A percentile compares a stretch with the other conserved stretches of the same genome.
These are phyloP conservation scores for Colletotrichum tamarilloi DNA, from an alignment of 2,329 filamentous ascomycete species.

Conservation along the genomic window DNA sequence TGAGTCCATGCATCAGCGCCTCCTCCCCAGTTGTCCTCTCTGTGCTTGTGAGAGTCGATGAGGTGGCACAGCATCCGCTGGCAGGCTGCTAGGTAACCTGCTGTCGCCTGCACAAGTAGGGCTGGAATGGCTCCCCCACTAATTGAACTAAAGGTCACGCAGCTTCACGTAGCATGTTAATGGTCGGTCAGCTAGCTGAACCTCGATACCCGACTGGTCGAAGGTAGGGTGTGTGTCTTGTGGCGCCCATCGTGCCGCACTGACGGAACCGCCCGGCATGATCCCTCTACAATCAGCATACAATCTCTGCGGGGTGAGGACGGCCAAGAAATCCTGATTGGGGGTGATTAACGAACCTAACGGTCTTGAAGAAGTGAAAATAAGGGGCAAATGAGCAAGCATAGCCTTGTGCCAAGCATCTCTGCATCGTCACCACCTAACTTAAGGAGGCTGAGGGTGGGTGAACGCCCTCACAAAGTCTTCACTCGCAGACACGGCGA, in stretches of 20 bases:
- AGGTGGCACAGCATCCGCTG: constrained; percentile 1
- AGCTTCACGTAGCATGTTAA: constrained; percentile 22
- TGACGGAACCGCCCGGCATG: constrained; percentile 21
- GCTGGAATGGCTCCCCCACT: constrained; percentile 23
- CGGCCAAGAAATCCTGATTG: constrained; percentile 3
- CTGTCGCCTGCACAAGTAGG: constrained; percentile 20
- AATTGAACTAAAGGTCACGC: not conserved
- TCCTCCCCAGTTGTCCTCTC: not conserved
- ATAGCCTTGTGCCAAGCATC: constrained; percentile 7
- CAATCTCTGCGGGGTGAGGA: constrained; percentile 22
- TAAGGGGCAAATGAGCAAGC: not conserved
- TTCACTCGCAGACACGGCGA: not conserved
- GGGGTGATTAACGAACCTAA: not conserved
- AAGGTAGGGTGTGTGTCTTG: constrained; percentile 1
- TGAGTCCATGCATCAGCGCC: not conserved
- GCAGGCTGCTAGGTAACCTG: constrained; percentile 4
- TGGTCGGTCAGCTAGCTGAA: constrained; percentile 8
- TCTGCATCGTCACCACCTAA: not conserved
- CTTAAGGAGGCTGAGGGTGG: not conserved
- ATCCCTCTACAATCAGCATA: constrained; percentile 23
- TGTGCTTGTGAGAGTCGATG: not conserved
- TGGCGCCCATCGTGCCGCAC: constrained; percentile 22
- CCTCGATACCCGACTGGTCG: constrained; percentile 23
- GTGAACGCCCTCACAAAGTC: not conserved
- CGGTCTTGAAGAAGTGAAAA: not conserved